Base-by-base conservation (phyloP, 176 grass and related monocot genomes). In the Aechmea fasciata region DNA sequence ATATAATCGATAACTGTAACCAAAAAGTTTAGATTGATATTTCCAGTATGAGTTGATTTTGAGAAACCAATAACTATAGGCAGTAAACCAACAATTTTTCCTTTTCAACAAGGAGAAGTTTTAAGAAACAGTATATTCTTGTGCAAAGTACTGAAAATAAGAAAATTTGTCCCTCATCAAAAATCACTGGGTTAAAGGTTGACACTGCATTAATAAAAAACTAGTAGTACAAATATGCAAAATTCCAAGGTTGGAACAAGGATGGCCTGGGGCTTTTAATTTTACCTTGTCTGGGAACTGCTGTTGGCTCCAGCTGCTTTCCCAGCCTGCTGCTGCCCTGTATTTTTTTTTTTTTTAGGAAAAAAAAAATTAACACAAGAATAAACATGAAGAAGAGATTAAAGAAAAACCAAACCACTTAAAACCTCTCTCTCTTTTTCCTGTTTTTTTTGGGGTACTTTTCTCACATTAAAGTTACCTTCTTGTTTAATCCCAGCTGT, bases 401-500 rank as follows among this genome's bases (percentile, higher is more conserved):
- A 9, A 6, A 33, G 10, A 68, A 75, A 68, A 48, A 51, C 23
- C 65, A 78, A 52, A 22, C 47, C n/a, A 23, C 59, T 1, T 74
- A 48, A 73, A 20, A 70, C 64, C 65, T 69, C 25, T 26, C 25
- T 26, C 25, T 26, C 1, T 23, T 1, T 23, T 1, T 26, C 25
- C n/a, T n/a, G n/a, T 26, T 26, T 2, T 26, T 26, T 26, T 26
- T 26, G 25, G 25, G 25, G 25, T 26, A 26, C 25, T 26, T 14
- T 49, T 50, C n/a, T 52, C 63, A 67, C 19, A 68, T 70, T 11
- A 3, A 11, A 41, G 33, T 41, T 87, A 90, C 91, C 87, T 90
- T 96, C 55, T 72, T 29, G 49, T 82, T 75, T 85, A 71, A 55
- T 49, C 51, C 83, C 81, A 54, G 85, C 71, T 28, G 77, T 79